Base-by-base conservation (phyloP, 768 basidiomycete species). In the Lyophyllum shimeji region DNA sequence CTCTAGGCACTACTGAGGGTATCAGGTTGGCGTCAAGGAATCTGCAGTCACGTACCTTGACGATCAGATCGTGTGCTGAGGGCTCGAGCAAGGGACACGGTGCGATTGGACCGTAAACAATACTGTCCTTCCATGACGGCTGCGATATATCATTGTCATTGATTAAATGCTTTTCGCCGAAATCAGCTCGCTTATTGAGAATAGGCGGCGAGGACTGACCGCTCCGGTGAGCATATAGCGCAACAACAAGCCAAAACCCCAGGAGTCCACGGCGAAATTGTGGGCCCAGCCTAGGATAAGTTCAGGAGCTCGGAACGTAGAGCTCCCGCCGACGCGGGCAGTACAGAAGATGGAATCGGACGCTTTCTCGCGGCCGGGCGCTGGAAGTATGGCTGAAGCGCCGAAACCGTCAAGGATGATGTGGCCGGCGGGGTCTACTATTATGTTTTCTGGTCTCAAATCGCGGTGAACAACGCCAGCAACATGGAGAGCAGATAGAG, bases 191-290 rank as follows among this genome's bases (percentile, higher is more conserved):
- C 27, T 46, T 33, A 34, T 45, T 8, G n/a, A 23, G 21, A 44
- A 44, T n/a, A 1, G 51, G 15, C 18, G 3, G 21, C n/a, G 24
- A 25, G 13, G 25, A 63, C 72, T 63, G 52, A 83, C 83, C 63
- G 62, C 69, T 24, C 79, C 79, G 25, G 75, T 73, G 42, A 78
- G 65, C 75, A 85, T 76, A 58, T 76, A 81, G 56, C 76, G 78
- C 37, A 85, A 52, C 34, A 82, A 53, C 62, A 80, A 63, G 2
- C 84, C 85, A 57, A 85, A 83, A 0, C 78, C 77, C 84, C 85
- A 87, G 59, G 76, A 79, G 65, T 87, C 85, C 18, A 82, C 81
- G 13, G 75, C 69, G 21, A 63, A 69, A 58, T 82, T 79, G 50
- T 82, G 77, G 15, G 70, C 62, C 85, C 85, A 87, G 0, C 80